Percentiles rank a stretch among this genome's conserved stretches.
phyloP scores from a whole-genome alignment of 2,329 filamentous ascomycete genomes.

The Zarea fungicola region DNA sequence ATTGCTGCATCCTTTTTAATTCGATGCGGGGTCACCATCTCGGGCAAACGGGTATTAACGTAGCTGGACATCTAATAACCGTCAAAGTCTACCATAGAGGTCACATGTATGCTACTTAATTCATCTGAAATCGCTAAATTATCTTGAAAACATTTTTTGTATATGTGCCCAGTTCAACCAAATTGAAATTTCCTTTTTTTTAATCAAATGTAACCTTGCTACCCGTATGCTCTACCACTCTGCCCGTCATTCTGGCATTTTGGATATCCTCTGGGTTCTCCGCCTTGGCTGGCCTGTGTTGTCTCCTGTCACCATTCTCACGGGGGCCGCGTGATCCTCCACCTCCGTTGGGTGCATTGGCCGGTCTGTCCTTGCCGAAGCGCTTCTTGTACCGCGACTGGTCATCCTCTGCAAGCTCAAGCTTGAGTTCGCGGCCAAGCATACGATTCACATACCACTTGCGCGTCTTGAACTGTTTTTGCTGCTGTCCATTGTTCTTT shows the following conservation, averaged over 20 bases:
- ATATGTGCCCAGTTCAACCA: background rate
- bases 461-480: conserved; percentile 52
- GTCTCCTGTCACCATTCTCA: conserved; percentile 23
- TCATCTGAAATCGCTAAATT: conserved; percentile 8
- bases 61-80: too few relatives aligned
- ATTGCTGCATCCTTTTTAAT: too few relatives aligned
- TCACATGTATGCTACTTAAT: conserved; percentile 4
- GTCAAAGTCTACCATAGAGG: too few relatives aligned
- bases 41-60: background rate
- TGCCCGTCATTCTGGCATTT: conserved; percentile 65
- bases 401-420: conserved; percentile 92
- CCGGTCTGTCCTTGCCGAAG: conserved; percentile 67
- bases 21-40: background rate
- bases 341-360: conserved; percentile 32
- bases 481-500: conserved; percentile 36
- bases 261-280: conserved; percentile 42
- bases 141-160: conserved; percentile 5
- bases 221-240: conserved; percentile 71
- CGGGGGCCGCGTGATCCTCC: conserved; percentile 11
- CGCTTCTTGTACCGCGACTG: conserved; percentile 89
- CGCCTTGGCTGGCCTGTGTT: conserved; percentile 33
- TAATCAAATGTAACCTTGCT: conserved; percentile 80
- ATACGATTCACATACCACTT: conserved; percentile 86
- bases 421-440: conserved; percentile 71
- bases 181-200: conserved; percentile 16